Evolutionary conservation across 169 alveolate species (phyloP), one percentile per base, ranked within the genome.

Genomic region (Prorocentrum cordatum): DNA sequence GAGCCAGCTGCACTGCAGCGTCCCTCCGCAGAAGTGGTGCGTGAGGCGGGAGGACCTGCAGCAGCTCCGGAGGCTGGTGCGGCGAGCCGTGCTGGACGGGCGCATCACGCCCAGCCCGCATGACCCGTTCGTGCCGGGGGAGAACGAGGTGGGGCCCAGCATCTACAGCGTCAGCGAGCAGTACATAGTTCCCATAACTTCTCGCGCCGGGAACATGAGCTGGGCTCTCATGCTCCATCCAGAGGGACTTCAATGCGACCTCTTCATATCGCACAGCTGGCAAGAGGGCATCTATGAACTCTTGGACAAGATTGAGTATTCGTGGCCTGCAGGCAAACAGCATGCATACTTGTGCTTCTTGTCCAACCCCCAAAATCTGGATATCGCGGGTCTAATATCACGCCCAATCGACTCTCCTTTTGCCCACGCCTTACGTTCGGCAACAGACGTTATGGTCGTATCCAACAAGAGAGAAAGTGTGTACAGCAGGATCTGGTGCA

Each of bases 221-320:
- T 62, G 71, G 71, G 71, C 71, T 29, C 31, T 62, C 42, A 26
- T 62, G 71, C 26, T 29, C 42, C 42, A 62, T 62, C 71, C 71
- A 9, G 71, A 62, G 3, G 71, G 71, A n/a, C 26, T 62, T 6
- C 20, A 1, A 14, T 62, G 71, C 71, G 27, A 62, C 24, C 3
- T 62, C 10, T 62, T 62, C 42, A 29, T 62, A n/a, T 29, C 71
- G 36, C 71, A 62, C 24, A 24, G 68, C 71, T 27, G 71, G 71
- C 42, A 36, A 12, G 71, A 27, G 1, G 71, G 71, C 27, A 31
- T 62, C 1, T 62, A 29, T 29, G 71, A 62, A 42, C 31, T 62
- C 42, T 7, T 62, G 16, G 42, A 62, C 71, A 26, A 29, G 18
- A 42, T 35, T 3, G 16, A 26, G n/a, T 2, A 29, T 27, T 62